Conservation (phyloP, 192 early-diverging fungal genomes). For the Phycomyces nitens region DNA sequence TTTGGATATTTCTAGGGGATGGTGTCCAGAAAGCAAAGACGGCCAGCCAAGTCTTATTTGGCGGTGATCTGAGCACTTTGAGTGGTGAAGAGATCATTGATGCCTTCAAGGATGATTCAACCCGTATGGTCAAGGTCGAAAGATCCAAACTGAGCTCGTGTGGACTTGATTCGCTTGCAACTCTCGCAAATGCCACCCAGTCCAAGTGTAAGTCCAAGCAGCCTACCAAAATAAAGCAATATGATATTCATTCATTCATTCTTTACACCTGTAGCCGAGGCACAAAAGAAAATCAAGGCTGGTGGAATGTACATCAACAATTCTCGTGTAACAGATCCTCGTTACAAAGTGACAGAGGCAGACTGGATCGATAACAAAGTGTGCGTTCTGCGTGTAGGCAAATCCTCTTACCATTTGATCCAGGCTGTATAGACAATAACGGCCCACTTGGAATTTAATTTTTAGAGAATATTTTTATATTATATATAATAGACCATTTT, state of each 20-base stretch:
- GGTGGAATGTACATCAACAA: slow-evolving; percentile 86
- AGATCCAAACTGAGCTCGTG: slow-evolving; percentile 41
- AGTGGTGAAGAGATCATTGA: slow-evolving; percentile 56
- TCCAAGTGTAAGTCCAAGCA: slow-evolving; percentile 59
- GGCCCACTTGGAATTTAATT: background rate
- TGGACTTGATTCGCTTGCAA: slow-evolving; percentile 57
- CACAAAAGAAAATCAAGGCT: slow-evolving; percentile 66
- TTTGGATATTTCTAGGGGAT: slow-evolving; percentile 32
- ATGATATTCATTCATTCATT: background rate
- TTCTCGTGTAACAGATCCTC: slow-evolving; percentile 42
- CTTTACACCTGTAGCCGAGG: slow-evolving; percentile 51
- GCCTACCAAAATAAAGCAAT: too few relatives aligned
- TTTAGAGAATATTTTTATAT: too few relatives aligned
- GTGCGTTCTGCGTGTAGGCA: slow-evolving; percentile 73
- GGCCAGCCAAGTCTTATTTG: slow-evolving; percentile 76
- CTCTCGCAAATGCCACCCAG: slow-evolving; percentile 55
- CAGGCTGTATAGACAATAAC: slow-evolving; percentile 20
- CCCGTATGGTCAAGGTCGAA: slow-evolving; percentile 48
- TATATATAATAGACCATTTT: too few relatives aligned
- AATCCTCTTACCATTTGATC: slow-evolving; percentile 71
- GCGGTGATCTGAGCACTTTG: slow-evolving; percentile 44
- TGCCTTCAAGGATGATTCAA: slow-evolving; percentile 68
- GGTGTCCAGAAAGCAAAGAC: slow-evolving; percentile 63
- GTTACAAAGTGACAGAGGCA: slow-evolving; percentile 33
- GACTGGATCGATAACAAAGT: slow-evolving; percentile 67